phyloP scores from a whole-genome alignment of 352 stramenopile genomes.

The Phytopythium delawarense region DNA sequence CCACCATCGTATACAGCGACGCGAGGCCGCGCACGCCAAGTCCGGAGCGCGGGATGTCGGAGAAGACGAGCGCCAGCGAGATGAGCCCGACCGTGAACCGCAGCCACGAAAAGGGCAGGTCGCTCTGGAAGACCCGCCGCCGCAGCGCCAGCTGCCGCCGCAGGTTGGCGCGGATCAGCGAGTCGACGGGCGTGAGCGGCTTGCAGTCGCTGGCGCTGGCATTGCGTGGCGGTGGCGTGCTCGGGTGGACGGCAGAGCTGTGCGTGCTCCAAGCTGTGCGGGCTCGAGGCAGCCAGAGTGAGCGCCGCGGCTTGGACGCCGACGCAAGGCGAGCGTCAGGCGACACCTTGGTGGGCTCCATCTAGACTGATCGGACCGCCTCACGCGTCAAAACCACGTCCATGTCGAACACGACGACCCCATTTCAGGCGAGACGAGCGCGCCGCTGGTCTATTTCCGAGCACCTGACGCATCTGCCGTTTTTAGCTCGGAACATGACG shows the following conservation, averaged over 20 bases:
- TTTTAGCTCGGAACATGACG: not conserved
- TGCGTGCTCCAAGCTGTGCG: not conserved
- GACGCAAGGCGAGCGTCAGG: not conserved
- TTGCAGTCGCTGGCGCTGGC: not conserved
- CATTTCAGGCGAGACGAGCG: not conserved
- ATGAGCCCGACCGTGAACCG: constrained; percentile 16
- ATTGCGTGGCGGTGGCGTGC: not conserved
- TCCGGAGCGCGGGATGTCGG: constrained; percentile 26
- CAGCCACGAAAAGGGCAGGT: constrained; percentile 25
- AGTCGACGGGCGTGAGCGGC: not conserved
- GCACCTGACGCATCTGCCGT: not conserved
- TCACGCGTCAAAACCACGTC: not conserved
- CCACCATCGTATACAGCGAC: constrained; percentile 15
- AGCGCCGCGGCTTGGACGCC: not conserved
- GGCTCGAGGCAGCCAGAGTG: not conserved
- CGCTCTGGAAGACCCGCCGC: constrained; percentile 9
- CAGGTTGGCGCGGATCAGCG: constrained; percentile 2
- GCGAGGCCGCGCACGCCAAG: constrained; percentile 17
- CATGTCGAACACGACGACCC: not conserved
- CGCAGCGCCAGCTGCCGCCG: not conserved
- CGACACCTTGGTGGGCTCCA: not conserved
- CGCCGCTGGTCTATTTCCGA: not conserved
- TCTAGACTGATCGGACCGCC: not conserved
- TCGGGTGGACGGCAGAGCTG: not conserved
- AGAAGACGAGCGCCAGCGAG: constrained; percentile 29